A percentile compares a stretch with the other conserved stretches of the same genome.
Evolutionary conservation across 495 filamentous ascomycete species (phyloP).

Genomic region (Aspergillus olivimuriae): DNA sequence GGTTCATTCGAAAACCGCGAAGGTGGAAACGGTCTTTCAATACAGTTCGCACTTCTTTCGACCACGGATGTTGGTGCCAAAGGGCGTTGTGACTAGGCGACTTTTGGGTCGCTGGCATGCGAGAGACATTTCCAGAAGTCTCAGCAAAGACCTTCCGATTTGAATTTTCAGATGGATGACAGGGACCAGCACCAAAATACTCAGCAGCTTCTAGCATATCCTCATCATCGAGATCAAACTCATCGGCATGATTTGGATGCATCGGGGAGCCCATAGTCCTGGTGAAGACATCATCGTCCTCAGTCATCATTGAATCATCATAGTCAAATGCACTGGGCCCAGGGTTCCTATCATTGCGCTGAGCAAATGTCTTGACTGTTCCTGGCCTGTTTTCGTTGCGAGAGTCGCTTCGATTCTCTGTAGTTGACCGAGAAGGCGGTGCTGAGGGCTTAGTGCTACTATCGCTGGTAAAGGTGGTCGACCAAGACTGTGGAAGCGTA

Average conservation of each 20-base stretch:
- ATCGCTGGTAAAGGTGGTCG: no score
- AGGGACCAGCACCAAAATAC: conserved; percentile 45
- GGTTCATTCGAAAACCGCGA: conserved; percentile 79
- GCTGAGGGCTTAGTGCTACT: no score
- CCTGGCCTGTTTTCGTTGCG: no score
- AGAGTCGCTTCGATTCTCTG: no score
- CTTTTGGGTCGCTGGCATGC: conserved; percentile 26
- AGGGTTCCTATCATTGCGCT: conserved; percentile 4
- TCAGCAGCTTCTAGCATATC: conserved; percentile 60
- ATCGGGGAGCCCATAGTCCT: conserved; percentile 42
- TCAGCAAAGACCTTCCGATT: conserved; percentile 46
- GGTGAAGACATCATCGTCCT: conserved; percentile 34
- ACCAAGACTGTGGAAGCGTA: no score
- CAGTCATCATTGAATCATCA: conserved; percentile 12
- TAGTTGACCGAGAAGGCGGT: no score
- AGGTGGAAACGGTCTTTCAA: conserved; percentile 77
- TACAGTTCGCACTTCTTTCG: conserved; percentile 70
- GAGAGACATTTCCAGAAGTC: conserved; percentile 45
- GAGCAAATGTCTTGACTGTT: no score
- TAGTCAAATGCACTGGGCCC: conserved; percentile 11
- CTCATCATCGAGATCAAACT: conserved; percentile 64
- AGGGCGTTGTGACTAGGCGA: conserved; percentile 29
- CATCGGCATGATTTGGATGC: conserved; percentile 38
- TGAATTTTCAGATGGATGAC: conserved; percentile 17
- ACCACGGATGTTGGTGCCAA: conserved; percentile 62